Evolutionary conservation across 805 yeast species (phyloP), one percentile per base, ranked within the genome.

Genomic region (Candida pseudoglaebosa): DNA sequence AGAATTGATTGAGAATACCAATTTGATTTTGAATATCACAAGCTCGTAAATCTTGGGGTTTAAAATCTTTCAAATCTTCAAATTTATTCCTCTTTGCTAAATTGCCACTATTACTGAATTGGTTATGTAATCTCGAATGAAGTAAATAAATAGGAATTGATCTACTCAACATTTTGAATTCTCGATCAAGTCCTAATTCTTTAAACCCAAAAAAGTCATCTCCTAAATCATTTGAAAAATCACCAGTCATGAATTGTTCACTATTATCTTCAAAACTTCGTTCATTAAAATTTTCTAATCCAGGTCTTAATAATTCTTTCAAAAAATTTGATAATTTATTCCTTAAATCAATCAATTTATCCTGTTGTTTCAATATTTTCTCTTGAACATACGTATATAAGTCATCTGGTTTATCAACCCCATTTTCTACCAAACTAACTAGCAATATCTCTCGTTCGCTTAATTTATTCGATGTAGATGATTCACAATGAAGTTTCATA

Each of bases 171-270:
- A 91, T 67, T 8, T 91, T 90, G 57, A 88, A 84, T 59, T 93
- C 99, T 52, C 83, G 86, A 53, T 91, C 98, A 38, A 93, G 66
- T 0, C 99, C 99, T 34, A 93, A 69, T 48, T 91, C 98, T 55
- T 77, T 84, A 70, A 93, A 95, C 0, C 99, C 99, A 65, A 95
- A 95, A 73, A 90, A 93, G 63, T 93, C 99, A 52, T 91, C 99
- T 5, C 98, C 99, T 28, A 93, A 66, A 44, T 90, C 96, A 50
- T 78, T 83, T 1, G 96, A 84, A 58, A 93, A 93, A 53, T 90
- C 97, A 41, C 99, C 99, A 21, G 93, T 84, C 47, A 91, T 63
- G 56, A 90, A 93, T 59, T 91, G 96, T 46, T 93, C 97, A 52
- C 95, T 84, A 52, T 88, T 86, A 55, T 95, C 99, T 28, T 69